A percentile compares a stretch with the other conserved stretches of the same genome.
phyloP scores from a whole-genome alignment of 768 basidiomycete species.

The Lactarius quietus region DNA sequence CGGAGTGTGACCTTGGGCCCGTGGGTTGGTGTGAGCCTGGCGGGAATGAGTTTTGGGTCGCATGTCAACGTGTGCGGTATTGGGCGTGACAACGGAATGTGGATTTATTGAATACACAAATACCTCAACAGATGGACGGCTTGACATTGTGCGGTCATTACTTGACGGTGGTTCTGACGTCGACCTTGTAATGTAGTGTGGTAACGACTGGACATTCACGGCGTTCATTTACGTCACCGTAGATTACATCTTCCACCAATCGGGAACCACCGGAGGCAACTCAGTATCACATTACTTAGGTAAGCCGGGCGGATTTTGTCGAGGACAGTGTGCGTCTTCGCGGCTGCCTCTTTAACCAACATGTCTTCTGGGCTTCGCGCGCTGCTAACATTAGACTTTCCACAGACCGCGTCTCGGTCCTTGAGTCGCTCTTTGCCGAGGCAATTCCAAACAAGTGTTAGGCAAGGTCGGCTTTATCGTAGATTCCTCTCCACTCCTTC shows the following conservation, averaged over 20 bases:
- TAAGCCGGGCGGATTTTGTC: background rate
- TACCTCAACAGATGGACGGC: background rate
- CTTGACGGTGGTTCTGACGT: too few relatives aligned
- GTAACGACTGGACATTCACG: too few relatives aligned
- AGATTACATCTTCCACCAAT: too few relatives aligned
- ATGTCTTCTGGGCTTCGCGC: background rate
- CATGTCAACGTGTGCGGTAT: conserved; percentile 66
- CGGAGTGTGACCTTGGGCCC: conserved; percentile 83
- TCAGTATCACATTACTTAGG: background rate
- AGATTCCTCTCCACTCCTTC: conserved; percentile 14
- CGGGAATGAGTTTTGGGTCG: conserved; percentile 75
- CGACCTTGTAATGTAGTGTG: too few relatives aligned
- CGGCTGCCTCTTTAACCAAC: background rate
- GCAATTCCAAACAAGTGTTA: conserved; percentile 1
- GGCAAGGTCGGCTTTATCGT: conserved; percentile 5
- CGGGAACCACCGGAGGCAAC: background rate
- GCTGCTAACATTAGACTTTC: conserved; percentile 5
- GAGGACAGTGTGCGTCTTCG: background rate
- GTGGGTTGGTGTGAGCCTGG: conserved; percentile 77
- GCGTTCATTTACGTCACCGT: too few relatives aligned
- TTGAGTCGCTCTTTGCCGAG: conserved; percentile 14
- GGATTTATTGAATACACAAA: background rate
- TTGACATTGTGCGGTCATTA: too few relatives aligned
- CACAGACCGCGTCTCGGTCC: conserved; percentile 11
- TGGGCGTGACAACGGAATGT: conserved; percentile 20